Evolutionary conservation across 352 stramenopile genomes (phyloP), one percentile per base, ranked within the genome.

Genomic region (Globisporangium polare): DNA sequence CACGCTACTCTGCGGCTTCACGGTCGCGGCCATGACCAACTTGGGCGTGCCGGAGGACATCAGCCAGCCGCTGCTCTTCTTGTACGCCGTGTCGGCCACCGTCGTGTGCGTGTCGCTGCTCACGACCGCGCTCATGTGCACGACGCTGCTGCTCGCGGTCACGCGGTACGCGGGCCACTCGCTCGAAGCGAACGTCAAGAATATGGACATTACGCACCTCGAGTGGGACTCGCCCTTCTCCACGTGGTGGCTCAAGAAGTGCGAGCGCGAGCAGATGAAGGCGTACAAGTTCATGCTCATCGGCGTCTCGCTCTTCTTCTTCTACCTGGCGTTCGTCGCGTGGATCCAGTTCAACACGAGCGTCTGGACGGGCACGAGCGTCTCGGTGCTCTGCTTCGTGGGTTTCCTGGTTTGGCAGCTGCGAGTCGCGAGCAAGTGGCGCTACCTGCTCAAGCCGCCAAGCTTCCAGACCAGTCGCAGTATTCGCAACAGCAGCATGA

Each of bases 281-380:
- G 81, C 83, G 27, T 89, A 90, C 78, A 85, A 86, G 64, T 80
- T 90, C 58, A 73, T 93, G 71, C 71, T 83, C 39, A 50, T 81
- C 5, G 83, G 83, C 45, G 71, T 91, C 52, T 70, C 78, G 31
- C 65, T 86, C 53, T 93, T 91, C 72, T 89, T 90, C 62, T 68
- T 89, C 17, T 88, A 88, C 56, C 61, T 93, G 12, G 75, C 69
- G 1, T 47, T 74, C 7, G 62, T 90, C n/a, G 68, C 68, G 26
- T 91, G 83, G 83, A 75, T 93, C 57, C 79, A 90, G 60, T 93
- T 90, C 68, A 67, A 78, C 63, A 29, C 62, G 20, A 86, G 73
- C 49, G 65, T 60, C 5, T 75, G 61, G 27, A 73, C 80, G 27
- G 66, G 75, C 3, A 47, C 66, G 6, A 83, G 58, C 35, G 80